Conservation (phyloP, 768 basidiomycete genomes). For the Suillus americanus region DNA sequence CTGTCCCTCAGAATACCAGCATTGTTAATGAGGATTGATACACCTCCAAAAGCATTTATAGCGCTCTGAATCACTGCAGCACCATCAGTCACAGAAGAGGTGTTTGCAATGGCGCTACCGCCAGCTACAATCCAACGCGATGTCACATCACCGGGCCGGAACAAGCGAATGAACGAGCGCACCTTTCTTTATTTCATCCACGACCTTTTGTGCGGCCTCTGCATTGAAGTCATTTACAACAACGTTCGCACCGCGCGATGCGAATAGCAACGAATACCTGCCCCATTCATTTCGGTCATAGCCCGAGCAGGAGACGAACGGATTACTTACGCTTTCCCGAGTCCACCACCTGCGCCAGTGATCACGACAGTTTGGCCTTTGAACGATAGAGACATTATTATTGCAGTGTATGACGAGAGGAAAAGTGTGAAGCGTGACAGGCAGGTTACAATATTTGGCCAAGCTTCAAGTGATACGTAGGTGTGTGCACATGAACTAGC, state of each 20-base stretch:
- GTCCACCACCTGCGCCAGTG: slow-evolving; percentile 94
- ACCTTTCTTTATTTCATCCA: slow-evolving; percentile 86
- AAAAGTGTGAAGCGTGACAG: neutral
- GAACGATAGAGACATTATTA: slow-evolving; percentile 64
- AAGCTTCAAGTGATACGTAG: neutral
- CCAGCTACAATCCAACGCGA: slow-evolving; percentile 53
- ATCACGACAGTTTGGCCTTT: slow-evolving; percentile 89
- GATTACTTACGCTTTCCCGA: slow-evolving; percentile 80
- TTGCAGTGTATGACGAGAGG: slow-evolving; percentile 11
- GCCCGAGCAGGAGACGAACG: neutral
- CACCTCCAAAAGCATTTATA: slow-evolving; percentile 76
- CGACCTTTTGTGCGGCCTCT: slow-evolving; percentile 87
- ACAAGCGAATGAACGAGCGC: slow-evolving; percentile 20
- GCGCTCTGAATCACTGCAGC: slow-evolving; percentile 84
- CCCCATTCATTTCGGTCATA: slow-evolving; percentile 1
- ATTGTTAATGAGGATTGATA: slow-evolving; percentile 94
- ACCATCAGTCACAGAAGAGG: slow-evolving; percentile 85
- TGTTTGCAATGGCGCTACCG: slow-evolving; percentile 86
- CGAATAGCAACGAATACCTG: slow-evolving; percentile 90
- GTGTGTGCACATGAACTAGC: neutral
- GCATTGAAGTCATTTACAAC: slow-evolving; percentile 94
- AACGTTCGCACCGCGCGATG: slow-evolving; percentile 89
- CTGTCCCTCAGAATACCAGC: slow-evolving; percentile 87
- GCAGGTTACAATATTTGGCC: neutral
- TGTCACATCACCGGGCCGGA: slow-evolving; percentile 1